phyloP scores from a whole-genome alignment of 2,329 filamentous ascomycete species.

The Penicillium sp. region DNA sequence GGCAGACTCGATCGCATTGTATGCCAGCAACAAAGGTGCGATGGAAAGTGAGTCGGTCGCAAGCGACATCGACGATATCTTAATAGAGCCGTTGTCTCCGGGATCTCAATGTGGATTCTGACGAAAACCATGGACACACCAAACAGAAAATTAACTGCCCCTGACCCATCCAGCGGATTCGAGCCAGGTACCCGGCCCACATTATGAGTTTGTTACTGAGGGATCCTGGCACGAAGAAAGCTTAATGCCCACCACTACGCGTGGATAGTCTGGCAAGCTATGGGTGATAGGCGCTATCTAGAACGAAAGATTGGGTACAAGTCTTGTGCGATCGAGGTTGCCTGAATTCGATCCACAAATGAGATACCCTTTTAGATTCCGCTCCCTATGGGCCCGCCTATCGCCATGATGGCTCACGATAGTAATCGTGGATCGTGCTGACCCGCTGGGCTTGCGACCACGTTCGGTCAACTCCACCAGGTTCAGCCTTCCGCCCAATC shows the following conservation, averaged over 20 bases:
- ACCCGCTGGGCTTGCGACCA: background rate
- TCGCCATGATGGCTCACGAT: background rate
- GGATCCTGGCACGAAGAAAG: slow-evolving; percentile 3
- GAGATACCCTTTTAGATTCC: background rate
- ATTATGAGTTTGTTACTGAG: background rate
- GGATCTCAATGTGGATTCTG: background rate
- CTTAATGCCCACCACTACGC: slow-evolving; percentile 1
- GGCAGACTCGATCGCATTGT: slow-evolving; percentile 2
- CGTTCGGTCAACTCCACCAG: background rate
- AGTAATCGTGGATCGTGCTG: too few species aligned
- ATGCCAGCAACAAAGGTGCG: background rate
- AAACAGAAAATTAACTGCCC: background rate
- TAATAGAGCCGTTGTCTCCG: background rate
- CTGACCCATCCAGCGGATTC: background rate
- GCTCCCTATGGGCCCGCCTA: background rate
- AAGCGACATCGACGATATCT: background rate
- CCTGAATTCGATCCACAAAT: slow-evolving; percentile 1
- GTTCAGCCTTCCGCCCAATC: background rate
- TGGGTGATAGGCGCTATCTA: background rate
- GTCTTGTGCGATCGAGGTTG: background rate
- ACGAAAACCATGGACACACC: background rate
- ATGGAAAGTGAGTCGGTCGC: background rate
- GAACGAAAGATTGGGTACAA: slow-evolving; percentile 1
- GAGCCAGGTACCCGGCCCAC: background rate
- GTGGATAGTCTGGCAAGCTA: background rate